Percentiles rank a stretch among this genome's conserved stretches.
These are phyloP conservation scores for Physcomitrellopsis africana DNA, from an alignment of 225 moss, liverwort and hornwort species.

Conservation along the genomic window DNA sequence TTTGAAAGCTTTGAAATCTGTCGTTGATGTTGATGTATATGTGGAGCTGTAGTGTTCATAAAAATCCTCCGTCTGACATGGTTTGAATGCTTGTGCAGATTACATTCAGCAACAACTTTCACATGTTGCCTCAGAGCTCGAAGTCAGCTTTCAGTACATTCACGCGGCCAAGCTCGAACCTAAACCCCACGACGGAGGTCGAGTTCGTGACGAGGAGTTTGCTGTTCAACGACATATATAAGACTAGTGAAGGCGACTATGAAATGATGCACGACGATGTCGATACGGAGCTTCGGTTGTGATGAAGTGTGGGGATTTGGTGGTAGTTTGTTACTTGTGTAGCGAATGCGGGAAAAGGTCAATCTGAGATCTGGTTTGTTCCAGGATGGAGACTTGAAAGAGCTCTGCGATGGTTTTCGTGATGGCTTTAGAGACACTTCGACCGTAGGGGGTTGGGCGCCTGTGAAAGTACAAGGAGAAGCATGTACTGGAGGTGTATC, in stretches of 20 bases:
- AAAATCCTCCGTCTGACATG: background rate
- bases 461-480: no score
- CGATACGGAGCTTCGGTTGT: constrained; percentile 59
- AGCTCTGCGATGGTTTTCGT: constrained; percentile 28
- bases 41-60: no score
- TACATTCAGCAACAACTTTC: constrained; percentile 39
- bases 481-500: no score
- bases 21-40: background rate
- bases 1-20: background rate
- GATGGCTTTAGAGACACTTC: constrained; percentile 23
- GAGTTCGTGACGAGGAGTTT: constrained; percentile 44
- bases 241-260: constrained; percentile 36
- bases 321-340: constrained; percentile 14
- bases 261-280: constrained; percentile 50
- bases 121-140: constrained; percentile 55
- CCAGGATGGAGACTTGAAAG: constrained; percentile 15
- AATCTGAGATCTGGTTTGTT: constrained; percentile 5
- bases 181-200: constrained; percentile 36
- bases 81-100: constrained; percentile 29
- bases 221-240: constrained; percentile 51
- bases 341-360: constrained; percentile 13
- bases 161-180: constrained; percentile 39
- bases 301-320: constrained; percentile 5
- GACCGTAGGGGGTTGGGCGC: no score
- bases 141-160: constrained; percentile 62